Conservation (phyloP, 1,284 basidiomycete species). For the Termitomyces sp. region DNA sequence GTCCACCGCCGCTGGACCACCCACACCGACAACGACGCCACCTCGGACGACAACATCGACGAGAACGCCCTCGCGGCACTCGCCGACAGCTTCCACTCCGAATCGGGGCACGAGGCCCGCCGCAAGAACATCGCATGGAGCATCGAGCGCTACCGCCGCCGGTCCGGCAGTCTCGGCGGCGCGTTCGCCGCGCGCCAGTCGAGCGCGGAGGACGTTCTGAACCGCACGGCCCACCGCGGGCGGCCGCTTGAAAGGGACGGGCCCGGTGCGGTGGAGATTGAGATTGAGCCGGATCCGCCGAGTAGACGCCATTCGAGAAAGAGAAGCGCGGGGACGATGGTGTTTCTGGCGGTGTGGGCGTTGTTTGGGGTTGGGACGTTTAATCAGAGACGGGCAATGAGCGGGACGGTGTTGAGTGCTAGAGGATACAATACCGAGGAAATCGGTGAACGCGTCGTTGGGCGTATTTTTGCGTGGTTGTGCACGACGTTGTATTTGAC, state of each 20-base stretch:
- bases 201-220: constrained; percentile 18
- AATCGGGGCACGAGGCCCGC: constrained; percentile 42
- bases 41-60: constrained; percentile 44
- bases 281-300: constrained; percentile 22
- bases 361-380: constrained; percentile 62
- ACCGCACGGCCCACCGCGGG: constrained; percentile 35
- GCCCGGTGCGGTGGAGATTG: constrained; percentile 21
- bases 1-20: constrained; percentile 14
- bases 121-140: constrained; percentile 65
- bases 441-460: constrained; percentile 60
- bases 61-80: constrained; percentile 51
- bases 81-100: constrained; percentile 70
- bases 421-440: constrained; percentile 23
- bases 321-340: constrained; percentile 56
- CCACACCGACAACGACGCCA: constrained; percentile 15
- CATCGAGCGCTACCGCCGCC: constrained; percentile 45
- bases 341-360: constrained; percentile 68
- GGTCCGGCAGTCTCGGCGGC: constrained; percentile 40
- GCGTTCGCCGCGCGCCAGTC: constrained; percentile 16
- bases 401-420: constrained; percentile 22
- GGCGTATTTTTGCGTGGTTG: constrained; percentile 87
- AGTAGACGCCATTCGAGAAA: constrained; percentile 49
- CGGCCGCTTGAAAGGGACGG: constrained; percentile 39
- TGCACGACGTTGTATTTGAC: constrained; percentile 91
- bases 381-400: constrained; percentile 28